Conservation (phyloP, 352 stramenopile genomes). For the Phytophthora cactorum region DNA sequence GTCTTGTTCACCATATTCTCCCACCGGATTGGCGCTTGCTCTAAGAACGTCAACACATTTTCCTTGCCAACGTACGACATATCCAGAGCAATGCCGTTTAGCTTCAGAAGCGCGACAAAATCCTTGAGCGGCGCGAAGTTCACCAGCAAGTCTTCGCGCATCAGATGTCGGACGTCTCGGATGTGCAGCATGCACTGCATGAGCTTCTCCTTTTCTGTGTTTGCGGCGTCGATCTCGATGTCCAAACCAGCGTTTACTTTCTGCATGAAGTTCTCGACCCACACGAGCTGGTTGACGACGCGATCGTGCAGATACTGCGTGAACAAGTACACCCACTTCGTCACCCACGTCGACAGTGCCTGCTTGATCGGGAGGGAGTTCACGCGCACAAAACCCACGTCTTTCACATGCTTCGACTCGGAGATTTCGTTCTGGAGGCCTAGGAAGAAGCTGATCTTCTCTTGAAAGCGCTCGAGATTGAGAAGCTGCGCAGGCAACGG, state of each 20-base stretch:
- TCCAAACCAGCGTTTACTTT: constrained; percentile 82
- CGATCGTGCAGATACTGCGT: constrained; percentile 93
- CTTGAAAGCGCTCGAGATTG: constrained; percentile 87
- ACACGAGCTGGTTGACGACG: constrained; percentile 82
- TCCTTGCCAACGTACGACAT: constrained; percentile 87
- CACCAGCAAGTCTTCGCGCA: constrained; percentile 80
- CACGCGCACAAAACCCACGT: constrained; percentile 93
- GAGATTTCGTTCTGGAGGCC: constrained; percentile 90
- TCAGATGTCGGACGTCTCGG: constrained; percentile 84
- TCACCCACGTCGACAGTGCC: constrained; percentile 93
- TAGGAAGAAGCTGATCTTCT: constrained; percentile 91
- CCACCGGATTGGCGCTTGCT: constrained; percentile 90
- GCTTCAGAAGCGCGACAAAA: constrained; percentile 84
- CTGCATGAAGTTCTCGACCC: constrained; percentile 90
- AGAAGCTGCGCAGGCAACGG: constrained; percentile 77
- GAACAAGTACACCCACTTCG: constrained; percentile 96
- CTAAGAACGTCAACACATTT: constrained; percentile 84
- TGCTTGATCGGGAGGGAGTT: constrained; percentile 96
- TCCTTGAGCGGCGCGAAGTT: constrained; percentile 81
- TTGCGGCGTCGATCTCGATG: constrained; percentile 50
- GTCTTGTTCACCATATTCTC: constrained; percentile 94
- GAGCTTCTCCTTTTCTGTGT: constrained; percentile 58
- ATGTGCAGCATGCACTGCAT: constrained; percentile 93
- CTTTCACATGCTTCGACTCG: constrained; percentile 82
- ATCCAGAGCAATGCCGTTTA: constrained; percentile 91